Evolutionary conservation across 2,329 filamentous ascomycete genomes (phyloP).

Genomic region (Cladosporium sp.): DNA sequence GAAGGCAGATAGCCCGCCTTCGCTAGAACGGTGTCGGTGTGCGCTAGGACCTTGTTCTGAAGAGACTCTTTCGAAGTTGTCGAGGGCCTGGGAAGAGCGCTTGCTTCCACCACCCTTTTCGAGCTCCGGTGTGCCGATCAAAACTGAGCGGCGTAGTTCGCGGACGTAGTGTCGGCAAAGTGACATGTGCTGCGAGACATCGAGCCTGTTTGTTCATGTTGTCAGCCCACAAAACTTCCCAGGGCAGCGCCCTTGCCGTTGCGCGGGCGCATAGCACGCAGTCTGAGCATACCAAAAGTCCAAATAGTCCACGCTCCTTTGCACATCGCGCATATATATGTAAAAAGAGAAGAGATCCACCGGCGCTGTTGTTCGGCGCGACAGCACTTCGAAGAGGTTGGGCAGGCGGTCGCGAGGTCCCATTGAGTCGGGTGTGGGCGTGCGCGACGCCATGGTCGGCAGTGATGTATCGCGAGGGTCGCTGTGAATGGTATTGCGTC

Average conservation of each 20-base stretch:
- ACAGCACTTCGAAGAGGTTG: slow-evolving; percentile 93
- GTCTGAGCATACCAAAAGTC: slow-evolving; percentile 81
- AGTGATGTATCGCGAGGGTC: slow-evolving; percentile 13
- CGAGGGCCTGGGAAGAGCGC: slow-evolving; percentile 78
- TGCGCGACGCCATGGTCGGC: slow-evolving; percentile 33
- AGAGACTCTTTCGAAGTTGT: slow-evolving; percentile 51
- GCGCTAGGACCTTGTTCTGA: slow-evolving; percentile 40
- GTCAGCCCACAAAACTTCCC: not conserved
- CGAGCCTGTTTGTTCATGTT: slow-evolving; percentile 67
- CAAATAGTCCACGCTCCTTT: slow-evolving; percentile 94
- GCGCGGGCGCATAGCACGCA: slow-evolving; percentile 2
- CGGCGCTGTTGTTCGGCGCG: slow-evolving; percentile 87
- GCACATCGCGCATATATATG: slow-evolving; percentile 99
- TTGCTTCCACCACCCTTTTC: slow-evolving; percentile 77
- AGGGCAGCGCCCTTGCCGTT: not conserved
- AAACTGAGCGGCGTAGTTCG: slow-evolving; percentile 87
- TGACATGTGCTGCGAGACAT: slow-evolving; percentile 98
- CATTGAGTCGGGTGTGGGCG: slow-evolving; percentile 34
- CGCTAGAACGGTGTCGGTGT: slow-evolving; percentile 39
- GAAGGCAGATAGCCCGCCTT: slow-evolving; percentile 81
- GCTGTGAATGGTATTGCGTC: not conserved
- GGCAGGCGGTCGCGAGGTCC: slow-evolving; percentile 76
- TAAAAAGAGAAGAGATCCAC: slow-evolving; percentile 99
- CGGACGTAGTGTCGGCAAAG: slow-evolving; percentile 96
- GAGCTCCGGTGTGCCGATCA: slow-evolving; percentile 88